A percentile compares a stretch with the other conserved stretches of the same genome.
These are phyloP conservation scores for Perkinsus olseni DNA, from an alignment of 169 alveolate genomes.

Conservation along the genomic window DNA sequence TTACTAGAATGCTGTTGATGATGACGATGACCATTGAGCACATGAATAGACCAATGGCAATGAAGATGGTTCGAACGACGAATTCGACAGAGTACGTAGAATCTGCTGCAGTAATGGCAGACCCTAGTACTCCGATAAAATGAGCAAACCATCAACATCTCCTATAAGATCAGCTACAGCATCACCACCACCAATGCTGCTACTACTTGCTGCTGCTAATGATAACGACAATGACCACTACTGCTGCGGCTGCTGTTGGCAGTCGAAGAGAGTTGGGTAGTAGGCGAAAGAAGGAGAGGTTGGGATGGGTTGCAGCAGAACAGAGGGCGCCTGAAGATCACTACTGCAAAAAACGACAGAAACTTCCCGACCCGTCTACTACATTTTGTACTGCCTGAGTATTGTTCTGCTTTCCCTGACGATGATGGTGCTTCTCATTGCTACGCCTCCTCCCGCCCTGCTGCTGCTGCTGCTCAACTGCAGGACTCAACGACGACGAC, in stretches of 20 bases:
- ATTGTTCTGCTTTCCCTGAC: background rate
- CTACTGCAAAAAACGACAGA: no score
- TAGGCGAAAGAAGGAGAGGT: no score
- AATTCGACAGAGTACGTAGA: background rate
- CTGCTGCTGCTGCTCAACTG: background rate
- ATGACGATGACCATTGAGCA: background rate
- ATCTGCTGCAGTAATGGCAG: background rate
- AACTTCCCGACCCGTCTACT: no score
- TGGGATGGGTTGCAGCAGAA: no score
- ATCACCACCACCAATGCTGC: background rate
- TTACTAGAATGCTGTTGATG: background rate
- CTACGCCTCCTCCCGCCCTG: background rate
- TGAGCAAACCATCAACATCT: background rate
- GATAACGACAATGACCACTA: no score
- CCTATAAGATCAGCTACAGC: background rate
- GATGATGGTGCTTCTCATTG: background rate
- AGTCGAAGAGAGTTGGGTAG: no score
- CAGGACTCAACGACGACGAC: no score
- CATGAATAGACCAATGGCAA: background rate
- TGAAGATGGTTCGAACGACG: background rate
- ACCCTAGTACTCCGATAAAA: background rate
- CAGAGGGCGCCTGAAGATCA: no score
- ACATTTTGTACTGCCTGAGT: no score
- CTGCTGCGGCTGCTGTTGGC: no score
- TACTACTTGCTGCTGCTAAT: no score